These are phyloP conservation scores for Yarrowia osloensis DNA, from an alignment of 805 yeast species.

Conservation along the genomic window DNA sequence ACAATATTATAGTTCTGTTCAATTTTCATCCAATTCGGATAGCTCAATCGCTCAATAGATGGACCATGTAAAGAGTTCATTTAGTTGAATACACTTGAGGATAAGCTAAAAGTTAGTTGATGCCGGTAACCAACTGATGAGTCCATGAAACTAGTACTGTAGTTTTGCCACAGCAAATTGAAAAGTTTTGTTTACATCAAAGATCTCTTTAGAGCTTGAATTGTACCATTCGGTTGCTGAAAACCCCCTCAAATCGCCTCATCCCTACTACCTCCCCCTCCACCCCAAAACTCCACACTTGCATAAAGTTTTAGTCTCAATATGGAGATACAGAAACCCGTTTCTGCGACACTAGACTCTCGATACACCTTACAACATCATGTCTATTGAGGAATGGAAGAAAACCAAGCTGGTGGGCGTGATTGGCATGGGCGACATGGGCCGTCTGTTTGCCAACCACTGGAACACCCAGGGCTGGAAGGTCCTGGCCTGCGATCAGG, in stretches of 20 bases:
- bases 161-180: too few relatives aligned
- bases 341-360: background rate
- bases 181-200: too few relatives aligned
- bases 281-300: background rate
- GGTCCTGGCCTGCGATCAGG: constrained; percentile 86
- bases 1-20: too few relatives aligned
- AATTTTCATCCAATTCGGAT: background rate
- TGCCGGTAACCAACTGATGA: too few relatives aligned
- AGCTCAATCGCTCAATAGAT: background rate
- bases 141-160: too few relatives aligned
- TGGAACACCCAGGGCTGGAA: constrained; percentile 84
- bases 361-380: background rate
- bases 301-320: constrained; percentile 8
- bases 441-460: constrained; percentile 76
- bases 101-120: background rate
- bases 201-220: too few relatives aligned
- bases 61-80: background rate
- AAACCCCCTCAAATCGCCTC: too few relatives aligned
- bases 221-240: too few relatives aligned
- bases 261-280: too few relatives aligned
- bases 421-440: constrained; percentile 98
- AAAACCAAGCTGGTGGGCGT: constrained; percentile 69
- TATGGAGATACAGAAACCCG: background rate
- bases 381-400: constrained; percentile 43
- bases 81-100: background rate